These are phyloP conservation scores for Blepharisma stoltei DNA, from an alignment of 73 alveolate species.

Conservation along the genomic window DNA sequence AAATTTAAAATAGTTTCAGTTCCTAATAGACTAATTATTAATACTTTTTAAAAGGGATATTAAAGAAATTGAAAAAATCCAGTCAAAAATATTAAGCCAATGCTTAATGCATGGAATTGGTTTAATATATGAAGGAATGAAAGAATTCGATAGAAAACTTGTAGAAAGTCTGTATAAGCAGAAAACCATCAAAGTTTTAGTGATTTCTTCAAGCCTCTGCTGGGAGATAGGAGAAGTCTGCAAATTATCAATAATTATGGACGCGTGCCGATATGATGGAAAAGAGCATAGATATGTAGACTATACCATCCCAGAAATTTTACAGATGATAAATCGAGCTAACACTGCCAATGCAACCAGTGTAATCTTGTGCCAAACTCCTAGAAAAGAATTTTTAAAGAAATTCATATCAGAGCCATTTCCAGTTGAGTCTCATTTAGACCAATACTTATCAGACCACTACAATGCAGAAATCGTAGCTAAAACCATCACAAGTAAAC, in stretches of 20 bases:
- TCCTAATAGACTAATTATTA: no score
- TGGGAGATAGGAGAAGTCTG: slow-evolving; percentile 28
- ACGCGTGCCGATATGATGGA: slow-evolving; percentile 89
- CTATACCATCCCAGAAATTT: slow-evolving; percentile 95
- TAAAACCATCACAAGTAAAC: slow-evolving; percentile 89
- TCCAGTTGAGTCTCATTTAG: slow-evolving; percentile 96
- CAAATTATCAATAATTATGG: slow-evolving; percentile 36
- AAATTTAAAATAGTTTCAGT: no score
- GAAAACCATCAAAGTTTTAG: slow-evolving; percentile 57
- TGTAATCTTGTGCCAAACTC: slow-evolving; percentile 82
- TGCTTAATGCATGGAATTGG: slow-evolving; percentile 73
- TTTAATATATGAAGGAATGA: slow-evolving; percentile 66
- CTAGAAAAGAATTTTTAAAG: slow-evolving; percentile 93
- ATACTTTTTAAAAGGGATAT: no score
- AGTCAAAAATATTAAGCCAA: slow-evolving; percentile 53
- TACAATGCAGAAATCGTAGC: slow-evolving; percentile 95
- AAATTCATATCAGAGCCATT: slow-evolving; percentile 97
- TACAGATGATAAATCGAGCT: slow-evolving; percentile 96
- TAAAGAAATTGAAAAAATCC: slow-evolving; percentile 41
- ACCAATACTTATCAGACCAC: slow-evolving; percentile 90
- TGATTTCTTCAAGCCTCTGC: slow-evolving; percentile 35
- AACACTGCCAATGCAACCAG: slow-evolving; percentile 42
- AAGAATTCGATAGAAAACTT: slow-evolving; percentile 55
- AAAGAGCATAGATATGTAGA: slow-evolving; percentile 91
- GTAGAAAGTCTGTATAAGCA: slow-evolving; percentile 43